These are phyloP conservation scores for Lasiodiplodia gonubiensis DNA, from an alignment of 2,329 filamentous ascomycete genomes.

Conservation along the genomic window DNA sequence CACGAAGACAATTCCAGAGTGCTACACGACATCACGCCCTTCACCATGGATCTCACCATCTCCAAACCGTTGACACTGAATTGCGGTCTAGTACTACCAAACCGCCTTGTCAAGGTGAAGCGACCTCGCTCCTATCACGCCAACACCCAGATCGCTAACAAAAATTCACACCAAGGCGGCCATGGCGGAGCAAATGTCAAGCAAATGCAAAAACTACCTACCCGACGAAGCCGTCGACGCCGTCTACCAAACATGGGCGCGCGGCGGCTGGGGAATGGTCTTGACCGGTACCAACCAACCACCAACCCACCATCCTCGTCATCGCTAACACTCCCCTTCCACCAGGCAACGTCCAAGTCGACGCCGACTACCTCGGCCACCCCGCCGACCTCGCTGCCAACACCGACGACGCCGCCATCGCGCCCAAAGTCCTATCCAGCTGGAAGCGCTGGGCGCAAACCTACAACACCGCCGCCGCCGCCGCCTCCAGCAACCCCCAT, in stretches of 20 bases:
- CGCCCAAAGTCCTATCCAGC: not conserved
- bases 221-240: not conserved
- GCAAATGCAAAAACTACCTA: not conserved
- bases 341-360: constrained; percentile 1
- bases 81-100: constrained; percentile 42
- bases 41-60: constrained; percentile 30
- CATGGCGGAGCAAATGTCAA: not conserved
- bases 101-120: constrained; percentile 46
- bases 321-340: no score
- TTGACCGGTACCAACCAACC: constrained; percentile 54
- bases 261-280: constrained; percentile 60
- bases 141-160: not conserved
- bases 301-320: constrained; percentile 40
- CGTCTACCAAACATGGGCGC: constrained; percentile 42
- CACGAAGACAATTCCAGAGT: not conserved
- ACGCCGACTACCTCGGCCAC: not conserved
- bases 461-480: constrained; percentile 33
- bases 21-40: not conserved
- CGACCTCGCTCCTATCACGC: constrained; percentile 41
- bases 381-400: not conserved
- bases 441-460: constrained; percentile 38
- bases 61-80: constrained; percentile 35
- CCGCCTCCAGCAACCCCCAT: not conserved
- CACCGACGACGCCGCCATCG: not conserved
- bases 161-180: not conserved